A percentile compares a stretch with the other conserved stretches of the same genome.
Evolutionary conservation across 2,329 filamentous ascomycete genomes (phyloP).

Genomic region (Torrubiellomyces zombiae): DNA sequence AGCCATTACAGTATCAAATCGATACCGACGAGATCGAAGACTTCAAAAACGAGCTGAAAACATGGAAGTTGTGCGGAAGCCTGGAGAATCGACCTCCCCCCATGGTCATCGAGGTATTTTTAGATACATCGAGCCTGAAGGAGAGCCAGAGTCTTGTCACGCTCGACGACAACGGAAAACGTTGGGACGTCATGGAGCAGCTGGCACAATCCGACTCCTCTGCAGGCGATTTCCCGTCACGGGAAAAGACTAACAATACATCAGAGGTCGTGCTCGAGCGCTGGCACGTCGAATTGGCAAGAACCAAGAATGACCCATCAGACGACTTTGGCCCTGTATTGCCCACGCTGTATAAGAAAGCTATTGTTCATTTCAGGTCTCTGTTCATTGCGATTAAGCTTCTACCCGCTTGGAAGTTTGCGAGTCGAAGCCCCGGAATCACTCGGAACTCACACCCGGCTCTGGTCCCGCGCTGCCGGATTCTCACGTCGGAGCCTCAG

Average conservation of each 20-base stretch:
- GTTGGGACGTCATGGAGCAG: conserved; percentile 81
- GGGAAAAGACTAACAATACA: conserved; percentile 25
- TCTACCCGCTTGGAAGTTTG: conserved; percentile 74
- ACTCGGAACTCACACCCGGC: conserved; percentile 51
- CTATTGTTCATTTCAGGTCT: conserved; percentile 84
- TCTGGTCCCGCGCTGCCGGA: conserved; percentile 65
- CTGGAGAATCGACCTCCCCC: conserved; percentile 64
- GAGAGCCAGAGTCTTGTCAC: conserved; percentile 77
- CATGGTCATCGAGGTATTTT: conserved; percentile 77
- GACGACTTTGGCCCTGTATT: conserved; percentile 47
- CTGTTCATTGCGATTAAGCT: conserved; percentile 71
- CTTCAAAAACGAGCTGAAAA: conserved; percentile 62
- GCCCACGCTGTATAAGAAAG: conserved; percentile 91
- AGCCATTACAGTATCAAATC: conserved; percentile 62
- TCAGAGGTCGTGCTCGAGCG: conserved; percentile 76
- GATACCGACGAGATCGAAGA: conserved; percentile 85
- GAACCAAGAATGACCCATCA: conserved; percentile 26
- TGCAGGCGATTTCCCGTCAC: conserved; percentile 26
- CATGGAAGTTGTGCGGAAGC: conserved; percentile 69
- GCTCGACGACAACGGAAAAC: conserved; percentile 75
- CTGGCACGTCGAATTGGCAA: conserved; percentile 72
- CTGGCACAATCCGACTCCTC: conserved; percentile 46
- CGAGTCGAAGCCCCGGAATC: conserved; percentile 51
- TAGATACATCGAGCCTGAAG: conserved; percentile 64
- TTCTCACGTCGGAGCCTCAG: conserved; percentile 44